Evolutionary conservation across 768 basidiomycete genomes (phyloP).

Genomic region (Pholiota molesta): DNA sequence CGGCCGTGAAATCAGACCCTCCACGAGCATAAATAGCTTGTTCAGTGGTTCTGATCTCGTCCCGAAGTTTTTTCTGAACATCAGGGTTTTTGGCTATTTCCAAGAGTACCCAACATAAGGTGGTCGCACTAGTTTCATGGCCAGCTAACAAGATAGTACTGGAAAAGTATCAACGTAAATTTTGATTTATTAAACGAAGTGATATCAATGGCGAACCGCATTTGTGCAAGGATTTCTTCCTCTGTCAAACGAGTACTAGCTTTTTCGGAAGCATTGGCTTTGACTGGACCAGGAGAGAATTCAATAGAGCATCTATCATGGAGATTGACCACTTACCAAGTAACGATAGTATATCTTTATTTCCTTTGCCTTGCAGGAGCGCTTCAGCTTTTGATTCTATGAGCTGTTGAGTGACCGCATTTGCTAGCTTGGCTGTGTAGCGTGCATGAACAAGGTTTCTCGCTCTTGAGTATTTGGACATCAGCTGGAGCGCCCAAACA

Average conservation of each 20-base stretch:
- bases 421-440: conserved; percentile 45
- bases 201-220: conserved; percentile 45
- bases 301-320: neutral
- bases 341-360: conserved; percentile 59
- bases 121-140: conserved; percentile 65
- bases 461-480: conserved; percentile 49
- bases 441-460: conserved; percentile 49
- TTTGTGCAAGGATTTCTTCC: conserved; percentile 52
- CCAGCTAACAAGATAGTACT: conserved; percentile 52
- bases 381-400: conserved; percentile 51
- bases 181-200: neutral
- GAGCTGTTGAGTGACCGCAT: conserved; percentile 48
- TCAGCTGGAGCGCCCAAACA: conserved; percentile 43
- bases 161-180: neutral
- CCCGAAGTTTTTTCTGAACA: conserved; percentile 62
- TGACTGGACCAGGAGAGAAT: conserved; percentile 35
- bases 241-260: conserved; percentile 44
- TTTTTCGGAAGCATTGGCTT: conserved; percentile 56
- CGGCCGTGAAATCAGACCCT: conserved; percentile 43
- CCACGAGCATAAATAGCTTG: conserved; percentile 36
- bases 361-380: conserved; percentile 48
- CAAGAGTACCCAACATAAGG: conserved; percentile 62
- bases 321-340: conserved; percentile 41
- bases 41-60: conserved; percentile 52
- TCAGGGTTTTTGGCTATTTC: conserved; percentile 62